These are phyloP conservation scores for Fusarium haematococcum DNA, from an alignment of 2,329 filamentous ascomycete genomes.

Conservation along the genomic window DNA sequence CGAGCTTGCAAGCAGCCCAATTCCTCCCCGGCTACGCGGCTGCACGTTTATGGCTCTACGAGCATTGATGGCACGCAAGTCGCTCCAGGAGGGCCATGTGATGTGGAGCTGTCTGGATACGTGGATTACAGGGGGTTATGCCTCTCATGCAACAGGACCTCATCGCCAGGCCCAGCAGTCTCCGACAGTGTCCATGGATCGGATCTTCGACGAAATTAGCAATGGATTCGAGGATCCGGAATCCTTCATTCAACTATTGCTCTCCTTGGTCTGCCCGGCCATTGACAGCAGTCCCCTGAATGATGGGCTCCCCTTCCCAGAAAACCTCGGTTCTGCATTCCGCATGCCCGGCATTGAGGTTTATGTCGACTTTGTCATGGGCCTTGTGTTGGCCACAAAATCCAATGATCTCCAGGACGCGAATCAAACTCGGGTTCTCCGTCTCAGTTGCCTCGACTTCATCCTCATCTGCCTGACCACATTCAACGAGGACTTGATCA, in stretches of 20 bases:
- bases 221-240: slow-evolving; percentile 87
- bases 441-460: slow-evolving; percentile 86
- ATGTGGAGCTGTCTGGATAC: slow-evolving; percentile 87
- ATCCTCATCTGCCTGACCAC: slow-evolving; percentile 81
- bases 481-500: slow-evolving; percentile 94
- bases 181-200: slow-evolving; percentile 64
- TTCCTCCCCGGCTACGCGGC: slow-evolving; percentile 82
- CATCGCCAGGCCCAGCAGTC: slow-evolving; percentile 49
- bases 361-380: slow-evolving; percentile 92
- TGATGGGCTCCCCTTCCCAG: slow-evolving; percentile 86
- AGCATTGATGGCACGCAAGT: slow-evolving; percentile 81
- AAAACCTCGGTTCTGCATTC: slow-evolving; percentile 81
- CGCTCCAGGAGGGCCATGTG: slow-evolving; percentile 71
- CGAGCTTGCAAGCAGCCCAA: slow-evolving; percentile 80
- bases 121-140: slow-evolving; percentile 77
- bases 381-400: slow-evolving; percentile 78
- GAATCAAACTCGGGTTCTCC: slow-evolving; percentile 78
- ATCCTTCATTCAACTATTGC: slow-evolving; percentile 83
- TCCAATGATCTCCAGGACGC: slow-evolving; percentile 73
- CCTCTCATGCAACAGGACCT: slow-evolving; percentile 50
- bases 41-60: slow-evolving; percentile 84
- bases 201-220: slow-evolving; percentile 79
- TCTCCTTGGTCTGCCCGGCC: slow-evolving; percentile 76
- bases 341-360: slow-evolving; percentile 87
- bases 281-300: slow-evolving; percentile 71